Evolutionary conservation across 805 yeast genomes (phyloP), one percentile per base, ranked within the genome.

Genomic region (Candida coleopterorum): DNA sequence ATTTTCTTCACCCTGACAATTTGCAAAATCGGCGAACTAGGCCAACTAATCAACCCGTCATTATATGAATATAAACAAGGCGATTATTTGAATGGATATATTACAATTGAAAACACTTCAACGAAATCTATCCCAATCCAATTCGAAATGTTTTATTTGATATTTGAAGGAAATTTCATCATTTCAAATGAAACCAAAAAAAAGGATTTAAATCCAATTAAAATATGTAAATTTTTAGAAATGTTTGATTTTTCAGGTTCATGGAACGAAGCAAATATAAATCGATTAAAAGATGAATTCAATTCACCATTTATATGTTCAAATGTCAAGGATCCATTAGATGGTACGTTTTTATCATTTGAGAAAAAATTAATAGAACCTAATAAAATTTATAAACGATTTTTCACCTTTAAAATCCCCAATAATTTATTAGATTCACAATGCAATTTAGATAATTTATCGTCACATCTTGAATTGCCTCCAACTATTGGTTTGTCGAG

Each of bases 1-100:
- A 44, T 62, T 15, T 47, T 46, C 24, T 64, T 63, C 44, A 66
- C 69, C 3, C 56, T 58, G 32, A 60, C 61, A 9, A 54, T 63
- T 12, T 58, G 68, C 17, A 45, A 52, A 28, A 18, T 43, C 2
- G 62, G 62, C 5, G 43, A 47, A 34, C 37, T 25, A 1, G 65
- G 64, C 4, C 53, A 46, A 22, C 40, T 45, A 18, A 55, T 64
- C 5, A 60, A 63, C 36, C 56, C 60, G 6, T 53, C 56, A 38
- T 38, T 50, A 17, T 53, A 45, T 43, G 85, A 79, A 51, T 82
- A 74, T 49, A 74, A 74, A 14, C 79, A 81, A 9, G 86, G 86
- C n/a, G 88, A 81, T 49, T 64, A 66, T 15, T 63, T 82, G 10
- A 70, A 75, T 48, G 90, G 90, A 0, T 75, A 70, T 46, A 57